Evolutionary conservation across 306 rosid genomes (phyloP), one percentile per base, ranked within the genome.

Genomic region (Lotus japonicus): DNA sequence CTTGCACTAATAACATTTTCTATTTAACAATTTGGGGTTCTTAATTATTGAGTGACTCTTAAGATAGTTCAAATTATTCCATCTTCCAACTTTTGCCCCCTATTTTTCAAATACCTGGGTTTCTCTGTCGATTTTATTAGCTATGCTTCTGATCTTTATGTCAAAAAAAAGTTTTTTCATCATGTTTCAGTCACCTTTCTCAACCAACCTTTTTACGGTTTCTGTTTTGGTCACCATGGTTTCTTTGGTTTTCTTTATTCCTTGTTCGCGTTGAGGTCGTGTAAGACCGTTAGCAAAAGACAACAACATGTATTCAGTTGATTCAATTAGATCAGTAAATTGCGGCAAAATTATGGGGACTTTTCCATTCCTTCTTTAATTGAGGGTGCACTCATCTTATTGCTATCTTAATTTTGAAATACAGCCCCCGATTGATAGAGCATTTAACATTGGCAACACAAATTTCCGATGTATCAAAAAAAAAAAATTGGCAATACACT

Each of bases 1-100:
- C n/a, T 52, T 42, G 9, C 3, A 19, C 28, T 7, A 12, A 7
- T 62, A 57, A 58, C 57, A 62, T 70, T 64, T 64, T 65, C 33
- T 64, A 61, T 26, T 55, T 46, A 4, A 31, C 4, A 21, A 31
- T 50, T 76, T n/a, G 15, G 11, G 11, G 31, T 14, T 17, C 11
- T 48, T 4, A 21, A 21, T 21, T 1, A 53, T 75, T 39, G 75
- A 76, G 81, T 80, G 64, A 60, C 52, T 28, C 14, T 60, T 55
- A 80, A 80, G 68, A 55, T 36, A 52, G 58, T 62, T 52, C 45
- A 77, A 76, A 66, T 71, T 45, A 66, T 76, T 59, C 75, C 74
- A 54, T 69, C 60, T 50, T 52, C 18, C 55, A 38, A 64, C 74
- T 41, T 73, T 9, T 80, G 80, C 74, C 73, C 21, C 76, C 70